phyloP scores from a whole-genome alignment of 306 rosid species.

The Trifolium pratense region DNA sequence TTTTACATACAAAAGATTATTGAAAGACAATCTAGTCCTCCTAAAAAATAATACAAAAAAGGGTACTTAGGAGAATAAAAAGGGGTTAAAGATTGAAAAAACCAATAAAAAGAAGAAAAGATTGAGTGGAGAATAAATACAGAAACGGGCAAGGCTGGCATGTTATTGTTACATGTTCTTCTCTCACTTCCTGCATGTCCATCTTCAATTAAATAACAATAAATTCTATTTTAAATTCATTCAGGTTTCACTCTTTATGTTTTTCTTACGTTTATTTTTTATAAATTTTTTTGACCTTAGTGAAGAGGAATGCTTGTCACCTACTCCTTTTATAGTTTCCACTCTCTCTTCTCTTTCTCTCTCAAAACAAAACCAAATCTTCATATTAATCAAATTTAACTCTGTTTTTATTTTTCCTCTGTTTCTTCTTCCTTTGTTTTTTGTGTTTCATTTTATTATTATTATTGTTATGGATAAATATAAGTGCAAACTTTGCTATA shows the following conservation, averaged over 20 bases:
- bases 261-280: constrained; percentile 24
- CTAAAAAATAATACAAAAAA: not conserved
- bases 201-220: constrained; percentile 46
- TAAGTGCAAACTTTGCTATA: constrained; percentile 78
- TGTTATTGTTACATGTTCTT: constrained; percentile 81
- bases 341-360: constrained; percentile 45
- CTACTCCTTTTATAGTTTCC: constrained; percentile 67
- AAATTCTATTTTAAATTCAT: constrained; percentile 38
- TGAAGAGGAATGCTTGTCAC: constrained; percentile 77
- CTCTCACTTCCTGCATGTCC: constrained; percentile 53
- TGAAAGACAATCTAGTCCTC: not conserved
- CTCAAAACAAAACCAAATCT: constrained; percentile 27
- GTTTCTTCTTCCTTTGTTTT: constrained; percentile 31
- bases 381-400: constrained; percentile 2
- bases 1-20: too few relatives aligned
- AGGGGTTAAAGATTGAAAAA: not conserved
- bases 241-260: constrained; percentile 2
- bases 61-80: constrained; percentile 47
- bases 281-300: constrained; percentile 45
- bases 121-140: constrained; percentile 52
- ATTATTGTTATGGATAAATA: constrained; percentile 66
- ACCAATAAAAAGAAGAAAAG: constrained; percentile 3
- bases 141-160: constrained; percentile 77
- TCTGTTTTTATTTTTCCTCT: constrained; percentile 16
- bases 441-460: not conserved